Conservation (phyloP, 2,329 filamentous ascomycete species). For the Penicillium vulpinum region DNA sequence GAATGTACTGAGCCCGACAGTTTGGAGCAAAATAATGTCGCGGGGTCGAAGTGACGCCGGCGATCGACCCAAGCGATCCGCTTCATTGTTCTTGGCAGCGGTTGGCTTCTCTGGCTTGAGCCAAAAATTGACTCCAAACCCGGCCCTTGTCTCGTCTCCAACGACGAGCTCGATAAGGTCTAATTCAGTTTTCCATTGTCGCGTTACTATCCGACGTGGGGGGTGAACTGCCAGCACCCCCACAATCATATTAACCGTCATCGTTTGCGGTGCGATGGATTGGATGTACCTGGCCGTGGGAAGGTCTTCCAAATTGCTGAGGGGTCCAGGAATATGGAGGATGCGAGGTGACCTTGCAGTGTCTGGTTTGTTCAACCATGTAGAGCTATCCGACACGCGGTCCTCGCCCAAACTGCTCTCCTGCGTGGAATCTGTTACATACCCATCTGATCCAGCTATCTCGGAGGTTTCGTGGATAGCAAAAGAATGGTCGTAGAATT, state of each 20-base stretch:
- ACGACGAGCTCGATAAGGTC: conserved; percentile 75
- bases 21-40: conserved; percentile 77
- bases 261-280: conserved; percentile 72
- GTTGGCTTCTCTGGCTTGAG: conserved; percentile 48
- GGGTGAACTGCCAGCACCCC: conserved; percentile 72
- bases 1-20: conserved; percentile 76
- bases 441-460: conserved; percentile 24
- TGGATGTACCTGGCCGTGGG: conserved; percentile 66
- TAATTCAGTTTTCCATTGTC: conserved; percentile 52
- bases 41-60: conserved; percentile 59
- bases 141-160: conserved; percentile 79
- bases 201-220: conserved; percentile 66
- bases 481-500: conserved; percentile 79
- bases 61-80: conserved; percentile 41
- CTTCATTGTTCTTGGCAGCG: conserved; percentile 16
- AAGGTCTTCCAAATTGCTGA: conserved; percentile 68
- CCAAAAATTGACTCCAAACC: conserved; percentile 86
- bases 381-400: conserved; percentile 12
- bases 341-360: conserved; percentile 4
- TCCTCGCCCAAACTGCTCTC: conserved; percentile 27
- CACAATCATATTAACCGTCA: conserved; percentile 79
- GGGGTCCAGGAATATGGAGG: conserved; percentile 43
- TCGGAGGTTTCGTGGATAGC: conserved; percentile 62
- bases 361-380: conserved; percentile 11
- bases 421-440: conserved; percentile 23